These are phyloP conservation scores for Scheffersomyces cryptocercus DNA, from an alignment of 1,139 yeast genomes.

Conservation along the genomic window DNA sequence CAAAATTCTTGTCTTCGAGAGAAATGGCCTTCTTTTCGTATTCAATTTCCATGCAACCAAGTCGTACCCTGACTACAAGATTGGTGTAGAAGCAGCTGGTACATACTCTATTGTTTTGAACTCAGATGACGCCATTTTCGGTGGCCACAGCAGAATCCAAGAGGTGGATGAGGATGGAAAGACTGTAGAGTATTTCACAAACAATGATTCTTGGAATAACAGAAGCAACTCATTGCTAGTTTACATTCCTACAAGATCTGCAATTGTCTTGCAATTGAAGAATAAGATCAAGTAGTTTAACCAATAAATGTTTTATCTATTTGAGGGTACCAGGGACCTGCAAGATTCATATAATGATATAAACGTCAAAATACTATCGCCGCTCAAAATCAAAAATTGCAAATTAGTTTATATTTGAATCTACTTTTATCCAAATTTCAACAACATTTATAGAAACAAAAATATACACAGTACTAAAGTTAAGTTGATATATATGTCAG, in stretches of 20 bases:
- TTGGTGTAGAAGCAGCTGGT: conserved; percentile 85
- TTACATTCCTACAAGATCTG: conserved; percentile 83
- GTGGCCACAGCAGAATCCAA: conserved; percentile 81
- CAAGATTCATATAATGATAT: no score
- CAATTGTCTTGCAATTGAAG: conserved; percentile 55
- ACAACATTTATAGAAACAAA: no score
- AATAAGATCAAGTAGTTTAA: conserved; percentile 13
- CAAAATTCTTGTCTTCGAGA: conserved; percentile 84
- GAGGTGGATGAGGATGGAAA: conserved; percentile 43
- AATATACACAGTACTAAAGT: no score
- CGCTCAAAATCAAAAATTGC: no score
- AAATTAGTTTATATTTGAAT: no score
- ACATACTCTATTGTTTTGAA: conserved; percentile 71
- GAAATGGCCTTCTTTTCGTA: conserved; percentile 80
- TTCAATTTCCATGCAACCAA: conserved; percentile 88
- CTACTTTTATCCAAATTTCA: no score
- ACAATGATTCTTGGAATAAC: conserved; percentile 76
- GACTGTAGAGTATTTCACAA: conserved; percentile 58
- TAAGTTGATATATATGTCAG: no score
- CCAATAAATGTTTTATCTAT: background rate
- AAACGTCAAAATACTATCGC: no score
- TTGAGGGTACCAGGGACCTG: no score
- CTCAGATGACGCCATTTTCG: conserved; percentile 69
- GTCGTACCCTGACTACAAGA: conserved; percentile 81
- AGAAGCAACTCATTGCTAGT: conserved; percentile 76